Base-by-base conservation (phyloP, 768 basidiomycete species). In the Lentinula sp. region DNA sequence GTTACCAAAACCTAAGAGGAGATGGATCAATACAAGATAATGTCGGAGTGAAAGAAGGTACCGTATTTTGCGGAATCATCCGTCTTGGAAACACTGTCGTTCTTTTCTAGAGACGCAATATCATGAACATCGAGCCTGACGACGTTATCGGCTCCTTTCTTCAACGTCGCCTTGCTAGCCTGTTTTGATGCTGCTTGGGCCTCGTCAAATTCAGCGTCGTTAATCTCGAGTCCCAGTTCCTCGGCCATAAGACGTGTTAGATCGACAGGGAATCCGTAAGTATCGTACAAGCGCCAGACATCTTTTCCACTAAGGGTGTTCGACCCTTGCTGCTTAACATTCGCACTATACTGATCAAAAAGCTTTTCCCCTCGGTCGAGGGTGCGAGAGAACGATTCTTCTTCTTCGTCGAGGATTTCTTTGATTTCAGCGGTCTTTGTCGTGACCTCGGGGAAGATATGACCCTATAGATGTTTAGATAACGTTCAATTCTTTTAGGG, bases 231-330 rank as follows among this genome's bases (percentile, higher is more conserved):
- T 2, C 87, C 88, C 32, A 93, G 77, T 70, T 99, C 97, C 71
- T 95, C 92, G 4, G 97, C 97, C 97, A 99, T 98, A 61, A 99
- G 80, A 54, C 89, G 87, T 1, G 97, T 99, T 54, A 99, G 76
- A 70, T 99, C 97, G 45, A 93, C 94, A 0, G 97, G 97, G 78
- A 99, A 99, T 55, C 97, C 97, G 70, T 91, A 99, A 1, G 97
- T 98, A 71, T 99, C 97, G 71, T 98, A 98, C 55, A 99, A 74
- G 31, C 92, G 84, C 97, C 97, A 99, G 39, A 98, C 93, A 68
- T 99, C 96, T 66, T 88, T 90, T 28, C 97, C 97, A 62, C 78
- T 85, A 34, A 99, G 84, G 65, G 86, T 83, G 42, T 77, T 87
- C 4, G 74, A 67, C 7, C 86, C 87, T 52, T 80, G 76, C 57